A percentile compares a stretch with the other conserved stretches of the same genome.
Evolutionary conservation across 768 basidiomycete genomes (phyloP).

Genomic region (Tylopilus balloui): DNA sequence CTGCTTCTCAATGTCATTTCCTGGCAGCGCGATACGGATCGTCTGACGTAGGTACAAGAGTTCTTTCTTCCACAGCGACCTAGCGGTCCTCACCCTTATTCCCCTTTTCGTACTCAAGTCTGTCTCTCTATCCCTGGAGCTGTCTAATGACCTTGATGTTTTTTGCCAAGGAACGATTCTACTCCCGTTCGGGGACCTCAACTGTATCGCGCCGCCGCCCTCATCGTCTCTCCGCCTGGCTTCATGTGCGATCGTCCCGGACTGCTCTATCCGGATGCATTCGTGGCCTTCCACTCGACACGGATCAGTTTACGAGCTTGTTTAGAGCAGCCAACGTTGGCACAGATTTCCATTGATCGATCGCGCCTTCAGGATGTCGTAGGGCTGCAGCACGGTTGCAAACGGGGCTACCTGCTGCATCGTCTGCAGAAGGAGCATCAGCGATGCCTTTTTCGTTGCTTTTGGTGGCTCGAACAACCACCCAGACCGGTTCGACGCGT

Average conservation of each 20-base stretch:
- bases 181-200: constrained; percentile 83
- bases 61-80: constrained; percentile 84
- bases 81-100: constrained; percentile 91
- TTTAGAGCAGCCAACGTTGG: constrained; percentile 91
- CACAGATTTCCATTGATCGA: constrained; percentile 25
- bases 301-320: constrained; percentile 88
- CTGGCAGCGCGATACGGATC: no score
- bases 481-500: constrained; percentile 91
- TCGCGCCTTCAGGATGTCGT: constrained; percentile 37
- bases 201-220: constrained; percentile 80
- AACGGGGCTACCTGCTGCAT: constrained; percentile 73
- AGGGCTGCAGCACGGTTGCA: constrained; percentile 83
- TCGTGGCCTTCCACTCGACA: constrained; percentile 78
- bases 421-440: no score
- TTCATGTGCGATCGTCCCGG: constrained; percentile 92
- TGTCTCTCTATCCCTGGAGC: constrained; percentile 26
- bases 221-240: constrained; percentile 83
- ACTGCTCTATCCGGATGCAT: constrained; percentile 77
- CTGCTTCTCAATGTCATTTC: no score
- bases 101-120: constrained; percentile 93
- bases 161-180: constrained; percentile 70
- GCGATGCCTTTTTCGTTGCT: no score
- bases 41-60: constrained; percentile 53
- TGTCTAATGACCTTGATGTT: background rate
- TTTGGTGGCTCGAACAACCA: background rate